Evolutionary conservation across 2,329 filamentous ascomycete genomes (phyloP).

Genomic region (Penicillium sp.): DNA sequence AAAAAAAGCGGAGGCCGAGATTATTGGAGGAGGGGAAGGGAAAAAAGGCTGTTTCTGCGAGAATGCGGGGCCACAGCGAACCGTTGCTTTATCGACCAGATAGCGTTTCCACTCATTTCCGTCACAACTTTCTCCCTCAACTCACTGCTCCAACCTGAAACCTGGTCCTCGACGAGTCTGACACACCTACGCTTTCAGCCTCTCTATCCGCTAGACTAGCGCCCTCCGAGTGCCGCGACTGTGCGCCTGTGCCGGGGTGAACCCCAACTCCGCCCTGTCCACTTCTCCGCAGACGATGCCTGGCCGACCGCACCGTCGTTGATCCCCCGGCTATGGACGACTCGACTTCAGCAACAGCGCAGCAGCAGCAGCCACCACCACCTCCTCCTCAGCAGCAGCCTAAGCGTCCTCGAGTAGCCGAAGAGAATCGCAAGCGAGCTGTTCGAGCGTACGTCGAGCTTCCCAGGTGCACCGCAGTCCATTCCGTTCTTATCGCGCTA

Average conservation of each 20-base stretch:
- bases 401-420: slow-evolving; percentile 44
- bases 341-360: slow-evolving; percentile 27
- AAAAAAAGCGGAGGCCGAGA: neutral
- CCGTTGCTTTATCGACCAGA: slow-evolving; percentile 15
- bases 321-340: slow-evolving; percentile 34
- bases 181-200: neutral
- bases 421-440: slow-evolving; percentile 45
- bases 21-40: neutral
- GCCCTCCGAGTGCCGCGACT: neutral
- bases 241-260: neutral
- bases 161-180: neutral
- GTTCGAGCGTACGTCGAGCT: slow-evolving; percentile 40
- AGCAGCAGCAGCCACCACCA: slow-evolving; percentile 6
- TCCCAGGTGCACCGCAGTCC: neutral
- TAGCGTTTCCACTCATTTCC: slow-evolving; percentile 3
- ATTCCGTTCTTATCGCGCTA: slow-evolving; percentile 7
- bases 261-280: slow-evolving; percentile 7
- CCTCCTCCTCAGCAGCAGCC: slow-evolving; percentile 18
- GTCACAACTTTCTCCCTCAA: neutral
- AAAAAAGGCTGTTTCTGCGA: slow-evolving; percentile 10
- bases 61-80: slow-evolving; percentile 14
- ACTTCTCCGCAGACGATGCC: slow-evolving; percentile 29
- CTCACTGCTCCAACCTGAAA: neutral
- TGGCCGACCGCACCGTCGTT: slow-evolving; percentile 23
- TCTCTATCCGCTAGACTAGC: neutral